phyloP scores from a whole-genome alignment of 1,284 basidiomycete species.

The Volvariella volvacea region DNA sequence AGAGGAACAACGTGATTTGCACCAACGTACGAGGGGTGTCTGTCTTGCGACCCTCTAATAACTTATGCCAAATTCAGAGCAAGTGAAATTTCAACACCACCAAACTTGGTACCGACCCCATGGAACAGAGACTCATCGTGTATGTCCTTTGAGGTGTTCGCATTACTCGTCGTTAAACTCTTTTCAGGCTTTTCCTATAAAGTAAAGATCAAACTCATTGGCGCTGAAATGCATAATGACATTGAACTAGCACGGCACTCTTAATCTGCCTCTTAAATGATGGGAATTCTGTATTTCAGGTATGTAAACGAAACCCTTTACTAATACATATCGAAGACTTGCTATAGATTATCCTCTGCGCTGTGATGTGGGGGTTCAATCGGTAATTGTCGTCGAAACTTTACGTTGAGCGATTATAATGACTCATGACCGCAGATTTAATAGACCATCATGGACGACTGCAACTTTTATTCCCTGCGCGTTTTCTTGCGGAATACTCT shows the following conservation, averaged over 20 bases:
- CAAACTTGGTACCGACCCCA: slow-evolving; percentile 88
- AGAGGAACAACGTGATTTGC: slow-evolving; percentile 62
- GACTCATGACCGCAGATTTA: slow-evolving; percentile 31
- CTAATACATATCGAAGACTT: slow-evolving; percentile 3
- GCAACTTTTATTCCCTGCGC: slow-evolving; percentile 70
- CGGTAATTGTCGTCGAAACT: slow-evolving; percentile 28
- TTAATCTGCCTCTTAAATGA: slow-evolving; percentile 68
- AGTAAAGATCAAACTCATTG: slow-evolving; percentile 30
- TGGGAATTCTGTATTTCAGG: slow-evolving; percentile 79
- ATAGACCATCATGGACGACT: slow-evolving; percentile 62
- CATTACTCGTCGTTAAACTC: slow-evolving; percentile 6
- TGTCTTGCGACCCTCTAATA: background rate
- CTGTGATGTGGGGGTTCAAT: slow-evolving; percentile 79
- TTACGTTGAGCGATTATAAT: background rate
- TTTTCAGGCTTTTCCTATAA: slow-evolving; percentile 71
- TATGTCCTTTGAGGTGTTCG: slow-evolving; percentile 25
- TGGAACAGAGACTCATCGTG: slow-evolving; percentile 79
- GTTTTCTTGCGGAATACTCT: slow-evolving; percentile 79
- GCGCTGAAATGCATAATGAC: slow-evolving; percentile 6
- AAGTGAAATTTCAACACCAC: slow-evolving; percentile 58
- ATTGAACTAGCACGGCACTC: slow-evolving; percentile 42
- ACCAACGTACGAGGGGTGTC: slow-evolving; percentile 47
- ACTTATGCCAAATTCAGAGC: slow-evolving; percentile 37
- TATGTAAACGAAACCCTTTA: slow-evolving; percentile 14
- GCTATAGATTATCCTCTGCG: slow-evolving; percentile 58